Base-by-base conservation (phyloP, 768 basidiomycete genomes). In the Boletus pseudopeckii region DNA sequence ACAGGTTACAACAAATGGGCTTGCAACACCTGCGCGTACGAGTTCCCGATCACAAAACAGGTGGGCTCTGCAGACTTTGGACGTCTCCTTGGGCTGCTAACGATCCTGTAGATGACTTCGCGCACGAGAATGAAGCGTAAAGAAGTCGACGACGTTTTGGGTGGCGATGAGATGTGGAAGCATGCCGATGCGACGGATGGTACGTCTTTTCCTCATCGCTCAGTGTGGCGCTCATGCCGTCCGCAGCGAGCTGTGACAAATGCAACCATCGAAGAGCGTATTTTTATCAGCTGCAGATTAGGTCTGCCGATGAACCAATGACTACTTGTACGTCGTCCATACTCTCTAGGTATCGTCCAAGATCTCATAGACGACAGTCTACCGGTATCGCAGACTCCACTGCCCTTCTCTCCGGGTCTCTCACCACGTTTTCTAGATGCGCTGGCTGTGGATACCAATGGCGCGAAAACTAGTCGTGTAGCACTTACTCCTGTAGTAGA, bases 241-340 rank as follows among this genome's bases (percentile, higher is more conserved):
- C 45, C 18, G 0, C 52, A 85, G 83, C 82, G 15, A 76, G 72
- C 8, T 84, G 83, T 64, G 77, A 77, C 45, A 92, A 93, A 61
- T 99, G 96, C 69, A 94, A 95, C 65, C 77, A 86, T 66, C 78
- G 81, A 43, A 75, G 85, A 45, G 95, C 96, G 5, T 98, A 94
- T 71, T 99, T 90, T 73, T 91, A 94, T 67, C 94, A 98, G 75
- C 76, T 98, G 14, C 97, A 99, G 69, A 99, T 98, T 56, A 76
- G 96, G 42, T 95, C 91, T 61, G 92, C 91, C 0, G 92, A 93
- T 65, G 92, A 94, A 64, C 90, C 90, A 15, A 93, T 92, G 91
- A 92, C 89, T 24, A 61, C 58, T 7, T 67, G 66, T 70, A 41
- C 57, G 66, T 54, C 53, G 53, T 24, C 45, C 22, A 20, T 7